Evolutionary conservation across 2,329 filamentous ascomycete genomes (phyloP), one percentile per base, ranked within the genome.

Genomic region (Rutstroemia sp.): DNA sequence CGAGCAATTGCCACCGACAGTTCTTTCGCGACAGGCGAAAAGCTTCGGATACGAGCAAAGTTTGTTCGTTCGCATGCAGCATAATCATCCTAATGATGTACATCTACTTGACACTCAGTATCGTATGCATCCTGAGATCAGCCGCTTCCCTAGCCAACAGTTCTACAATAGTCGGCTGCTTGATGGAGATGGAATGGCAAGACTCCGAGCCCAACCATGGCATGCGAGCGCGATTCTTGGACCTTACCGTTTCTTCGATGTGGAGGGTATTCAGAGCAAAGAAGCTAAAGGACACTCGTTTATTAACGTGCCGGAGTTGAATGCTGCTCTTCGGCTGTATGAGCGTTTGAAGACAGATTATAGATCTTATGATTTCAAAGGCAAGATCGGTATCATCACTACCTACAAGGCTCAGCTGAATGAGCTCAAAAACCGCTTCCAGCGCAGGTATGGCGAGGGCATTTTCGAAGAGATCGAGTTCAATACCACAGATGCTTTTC

Each of bases 41-140:
- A 83, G 85, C 39, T 97, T 92, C 71, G 91, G 94, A 62, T 99
- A 97, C 72, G 92, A 97, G 68, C 94, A 99, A 74, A 96, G 90
- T 79, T 76, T 99, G 73, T 99, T 99, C 75, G 94, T 97, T 54
- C 88, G 94, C 36, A 99, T 99, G 92, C 94, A 97, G 69, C 85
- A 86, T 66, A 96, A 96, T 61, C 86, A 92, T 65, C 89, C 90
- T 0, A 77, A 88, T 34, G 87, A 95, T 62, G 85, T 99, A 16
- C 92, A 99, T 74, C 78, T 99, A 25, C 82, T 99, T n/a, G 92
- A 97, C 68, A 94, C 88, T 56, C 94, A 99, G 69, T 99, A 99
- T 70, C 94, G 94, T 73, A 99, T 99, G 95, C 94, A 99, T 73
- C 94, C 95, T 0, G 89, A 94, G 63, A 99, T 99, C 69, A 96